These are phyloP conservation scores for Talaromyces adpressus DNA, from an alignment of 495 filamentous ascomycete species.

Conservation along the genomic window DNA sequence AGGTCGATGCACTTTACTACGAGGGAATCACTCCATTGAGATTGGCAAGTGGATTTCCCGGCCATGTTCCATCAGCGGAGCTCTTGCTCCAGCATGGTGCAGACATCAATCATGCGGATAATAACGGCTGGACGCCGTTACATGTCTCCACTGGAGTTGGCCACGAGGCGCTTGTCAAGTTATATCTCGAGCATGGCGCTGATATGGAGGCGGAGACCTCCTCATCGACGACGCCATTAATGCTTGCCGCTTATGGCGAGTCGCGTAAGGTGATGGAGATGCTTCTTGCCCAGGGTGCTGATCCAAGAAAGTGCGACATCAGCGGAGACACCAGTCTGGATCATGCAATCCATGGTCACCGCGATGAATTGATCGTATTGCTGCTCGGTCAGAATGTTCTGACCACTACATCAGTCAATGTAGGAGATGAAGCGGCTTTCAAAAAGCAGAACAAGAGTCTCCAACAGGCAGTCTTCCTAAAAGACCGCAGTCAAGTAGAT, in stretches of 20 bases:
- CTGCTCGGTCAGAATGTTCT: background rate
- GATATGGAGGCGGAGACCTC: background rate
- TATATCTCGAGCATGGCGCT: constrained; percentile 11
- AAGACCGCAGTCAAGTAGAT: background rate
- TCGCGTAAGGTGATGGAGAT: background rate
- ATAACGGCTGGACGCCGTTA: constrained; percentile 9
- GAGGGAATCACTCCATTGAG: background rate
- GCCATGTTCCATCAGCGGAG: background rate
- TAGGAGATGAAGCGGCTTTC: background rate
- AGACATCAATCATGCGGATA: background rate
- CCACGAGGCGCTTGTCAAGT: constrained; percentile 4
- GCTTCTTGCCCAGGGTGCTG: constrained; percentile 4
- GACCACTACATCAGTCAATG: background rate
- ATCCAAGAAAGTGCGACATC: background rate
- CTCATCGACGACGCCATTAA: constrained; percentile 5
- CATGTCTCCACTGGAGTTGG: constrained; percentile 8
- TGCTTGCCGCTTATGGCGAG: background rate
- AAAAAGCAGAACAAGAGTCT: background rate
- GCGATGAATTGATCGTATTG: background rate
- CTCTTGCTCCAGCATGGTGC: constrained; percentile 9
- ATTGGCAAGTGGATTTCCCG: background rate
- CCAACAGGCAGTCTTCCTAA: background rate
- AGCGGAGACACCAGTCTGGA: background rate
- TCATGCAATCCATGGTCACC: background rate
- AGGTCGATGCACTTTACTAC: background rate